phyloP scores from a whole-genome alignment of 176 grass and related monocot genomes.

The Areca catechu region DNA sequence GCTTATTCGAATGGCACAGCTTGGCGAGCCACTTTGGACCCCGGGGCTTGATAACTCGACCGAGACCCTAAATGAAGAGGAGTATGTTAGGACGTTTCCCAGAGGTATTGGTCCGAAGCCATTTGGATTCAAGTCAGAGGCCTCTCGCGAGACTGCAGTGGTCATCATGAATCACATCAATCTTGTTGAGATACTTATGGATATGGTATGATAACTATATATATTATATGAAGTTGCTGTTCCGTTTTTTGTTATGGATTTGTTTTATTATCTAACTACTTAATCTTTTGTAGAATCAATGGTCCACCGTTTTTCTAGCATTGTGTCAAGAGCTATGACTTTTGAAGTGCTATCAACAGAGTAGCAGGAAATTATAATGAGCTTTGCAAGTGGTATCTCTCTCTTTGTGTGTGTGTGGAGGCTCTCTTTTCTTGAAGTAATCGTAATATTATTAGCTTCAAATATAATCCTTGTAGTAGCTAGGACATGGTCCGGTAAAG shows the following conservation, averaged over 20 bases:
- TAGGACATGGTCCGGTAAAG: too few species aligned
- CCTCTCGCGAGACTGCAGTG: constrained; percentile 58
- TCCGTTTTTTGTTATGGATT: too few species aligned
- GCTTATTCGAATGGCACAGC: constrained; percentile 68
- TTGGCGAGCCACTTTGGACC: constrained; percentile 62
- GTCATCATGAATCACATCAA: constrained; percentile 96
- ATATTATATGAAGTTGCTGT: too few species aligned
- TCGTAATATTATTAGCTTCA: too few species aligned
- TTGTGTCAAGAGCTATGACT: constrained; percentile 52
- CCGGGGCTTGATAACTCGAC: constrained; percentile 6
- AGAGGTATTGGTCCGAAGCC: constrained; percentile 52
- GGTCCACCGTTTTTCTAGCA: constrained; percentile 75
- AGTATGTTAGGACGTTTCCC: constrained; percentile 54
- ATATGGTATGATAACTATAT: constrained; percentile 49
- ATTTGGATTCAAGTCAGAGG: constrained; percentile 68
- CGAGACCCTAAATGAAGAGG: constrained; percentile 68
- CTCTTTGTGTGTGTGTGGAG: too few species aligned
- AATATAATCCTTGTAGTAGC: too few species aligned
- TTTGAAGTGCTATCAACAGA: constrained; percentile 64
- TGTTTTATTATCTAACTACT: too few species aligned
- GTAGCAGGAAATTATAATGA: constrained; percentile 74
- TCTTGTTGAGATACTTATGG: constrained; percentile 97
- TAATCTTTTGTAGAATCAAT: constrained; percentile 40
- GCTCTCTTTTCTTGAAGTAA: too few species aligned
- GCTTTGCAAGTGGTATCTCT: constrained; percentile 61